Conservation (phyloP, 1,139 yeast genomes). For the Scheffersomyces lignicola region DNA sequence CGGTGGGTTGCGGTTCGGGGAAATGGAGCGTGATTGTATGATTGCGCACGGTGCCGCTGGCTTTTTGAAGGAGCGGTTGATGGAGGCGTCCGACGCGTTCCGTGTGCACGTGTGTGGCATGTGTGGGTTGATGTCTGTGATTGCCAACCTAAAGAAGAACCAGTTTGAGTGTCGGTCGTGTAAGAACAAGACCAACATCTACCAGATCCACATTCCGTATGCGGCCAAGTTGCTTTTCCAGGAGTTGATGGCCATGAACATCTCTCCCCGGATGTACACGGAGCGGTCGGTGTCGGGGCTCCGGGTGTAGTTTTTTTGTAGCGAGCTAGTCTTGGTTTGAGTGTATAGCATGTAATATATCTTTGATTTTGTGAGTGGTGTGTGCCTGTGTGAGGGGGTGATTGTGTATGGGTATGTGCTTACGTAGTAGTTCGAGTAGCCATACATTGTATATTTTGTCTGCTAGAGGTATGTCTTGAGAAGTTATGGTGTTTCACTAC, state of each 20-base stretch:
- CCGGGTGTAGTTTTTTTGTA: conserved; percentile 25
- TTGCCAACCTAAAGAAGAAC: conserved; percentile 94
- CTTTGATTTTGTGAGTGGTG: too few species aligned
- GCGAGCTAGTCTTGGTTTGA: too few species aligned
- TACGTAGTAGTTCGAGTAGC: too few species aligned
- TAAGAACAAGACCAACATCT: conserved; percentile 96
- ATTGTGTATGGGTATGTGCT: too few species aligned
- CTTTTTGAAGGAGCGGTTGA: conserved; percentile 91
- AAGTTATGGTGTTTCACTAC: too few species aligned
- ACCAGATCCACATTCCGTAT: conserved; percentile 95
- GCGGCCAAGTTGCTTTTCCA: conserved; percentile 97
- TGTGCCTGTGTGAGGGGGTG: too few species aligned
- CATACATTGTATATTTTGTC: too few species aligned
- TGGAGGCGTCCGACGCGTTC: conserved; percentile 99
- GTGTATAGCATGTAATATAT: too few species aligned
- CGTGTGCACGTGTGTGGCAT: conserved; percentile 97
- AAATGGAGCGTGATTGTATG: conserved; percentile 99
- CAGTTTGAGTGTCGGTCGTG: conserved; percentile 98
- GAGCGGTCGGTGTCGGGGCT: conserved; percentile 52
- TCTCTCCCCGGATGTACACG: conserved; percentile 81
- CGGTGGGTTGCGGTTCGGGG: conserved; percentile 99
- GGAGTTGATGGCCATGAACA: conserved; percentile 98
- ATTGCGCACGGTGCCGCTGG: conserved; percentile 99
- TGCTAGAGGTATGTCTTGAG: too few species aligned
- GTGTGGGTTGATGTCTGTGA: conserved; percentile 96